Evolutionary conservation across 129 eudicot species (phyloP).

Genomic region (Tanacetum coccineum): DNA sequence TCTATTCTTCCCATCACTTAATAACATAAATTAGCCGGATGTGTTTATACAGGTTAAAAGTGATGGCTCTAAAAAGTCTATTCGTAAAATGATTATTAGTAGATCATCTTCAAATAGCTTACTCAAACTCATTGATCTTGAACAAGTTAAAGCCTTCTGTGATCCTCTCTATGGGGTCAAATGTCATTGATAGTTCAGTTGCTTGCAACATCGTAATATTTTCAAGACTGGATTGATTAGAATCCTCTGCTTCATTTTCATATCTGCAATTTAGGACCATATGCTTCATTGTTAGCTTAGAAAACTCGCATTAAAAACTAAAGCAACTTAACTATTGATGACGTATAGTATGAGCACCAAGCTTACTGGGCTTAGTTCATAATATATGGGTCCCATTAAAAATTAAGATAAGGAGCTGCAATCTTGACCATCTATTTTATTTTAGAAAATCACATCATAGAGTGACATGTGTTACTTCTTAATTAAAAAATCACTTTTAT

Average conservation of each 20-base stretch:
- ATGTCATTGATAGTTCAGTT: background rate
- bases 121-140: slow-evolving; percentile 25
- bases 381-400: too few relatives aligned
- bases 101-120: background rate
- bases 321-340: background rate
- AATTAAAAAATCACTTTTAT: too few relatives aligned
- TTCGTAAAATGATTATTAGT: background rate
- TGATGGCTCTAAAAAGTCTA: too few relatives aligned
- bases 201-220: slow-evolving; percentile 3
- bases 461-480: too few relatives aligned
- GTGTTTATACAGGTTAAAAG: too few relatives aligned
- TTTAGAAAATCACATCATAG: too few relatives aligned
- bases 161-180: slow-evolving; percentile 25
- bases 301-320: background rate
- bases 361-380: too few relatives aligned
- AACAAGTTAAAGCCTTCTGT: slow-evolving; percentile 15
- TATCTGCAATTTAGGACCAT: slow-evolving; percentile 7
- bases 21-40: too few relatives aligned
- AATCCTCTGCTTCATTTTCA: slow-evolving; percentile 11
- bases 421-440: too few relatives aligned
- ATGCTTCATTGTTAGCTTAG: background rate
- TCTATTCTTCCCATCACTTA: too few relatives aligned
- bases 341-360: too few relatives aligned
- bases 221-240: background rate
- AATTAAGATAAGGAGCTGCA: too few relatives aligned